Base-by-base conservation (phyloP, 495 filamentous ascomycete genomes). In the Jackrogersella multiformis region DNA sequence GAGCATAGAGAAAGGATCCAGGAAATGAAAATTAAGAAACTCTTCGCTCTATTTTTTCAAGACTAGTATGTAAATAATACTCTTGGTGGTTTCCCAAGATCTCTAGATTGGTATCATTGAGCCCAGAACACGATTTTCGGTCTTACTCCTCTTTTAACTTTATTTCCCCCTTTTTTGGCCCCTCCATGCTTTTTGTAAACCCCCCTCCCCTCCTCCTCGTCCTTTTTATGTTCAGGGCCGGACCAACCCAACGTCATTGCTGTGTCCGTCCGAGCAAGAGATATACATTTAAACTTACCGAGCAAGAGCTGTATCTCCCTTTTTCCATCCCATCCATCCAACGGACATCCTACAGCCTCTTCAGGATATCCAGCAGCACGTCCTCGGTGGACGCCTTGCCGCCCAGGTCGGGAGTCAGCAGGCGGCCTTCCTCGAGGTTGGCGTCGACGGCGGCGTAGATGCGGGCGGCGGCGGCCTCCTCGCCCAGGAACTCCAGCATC, bases 401-500 rank as follows among this genome's bases (percentile, higher is more conserved):
- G 26, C 96, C 95, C 75, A 99, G 84, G 76, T 99, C 95, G 2
- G 95, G 95, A 68, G 87, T 95, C 65, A 97, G 78, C 68, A 91
- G 81, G 81, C 83, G 88, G 54, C 87, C 93, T 68, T 93, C 94
- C 74, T 91, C 89, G 46, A 99, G 79, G 80, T 94, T 97, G 30
- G 80, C 93, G 80, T 99, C 96, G 41, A 98, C 94, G 28, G 94
- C 96, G 58, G 86, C 80, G 74, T 98, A 96, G 64, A 99, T 94
- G 83, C 83, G 87, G 8, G 88, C 92, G 8, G 95, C 96, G 13
- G 95, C 95, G 63, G 85, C 81, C 76, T 90, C 88, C 82, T 97
- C 89, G 18, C 89, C 87, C 68, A 97, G 77, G 79, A 99, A 99
- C 82, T 97, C 94, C 65, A 99, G 84, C 94, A 98, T 97, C 72